These are phyloP conservation scores for Medicago truncatula DNA, from an alignment of 306 rosid genomes.

Conservation along the genomic window DNA sequence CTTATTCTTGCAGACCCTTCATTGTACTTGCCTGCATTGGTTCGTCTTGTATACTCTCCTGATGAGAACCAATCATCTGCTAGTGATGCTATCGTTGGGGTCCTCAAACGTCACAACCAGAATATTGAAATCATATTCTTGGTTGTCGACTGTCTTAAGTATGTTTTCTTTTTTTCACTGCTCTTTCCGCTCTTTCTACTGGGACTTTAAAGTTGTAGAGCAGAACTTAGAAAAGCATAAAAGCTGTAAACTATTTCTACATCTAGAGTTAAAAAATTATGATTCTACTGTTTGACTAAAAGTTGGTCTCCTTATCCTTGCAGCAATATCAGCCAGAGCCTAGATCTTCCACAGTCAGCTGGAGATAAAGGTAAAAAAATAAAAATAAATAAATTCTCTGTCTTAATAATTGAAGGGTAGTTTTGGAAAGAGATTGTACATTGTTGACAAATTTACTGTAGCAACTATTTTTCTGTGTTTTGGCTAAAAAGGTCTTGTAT, in stretches of 20 bases:
- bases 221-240: constrained; percentile 21
- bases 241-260: constrained; percentile 33
- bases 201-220: constrained; percentile 26
- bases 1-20: constrained; percentile 76
- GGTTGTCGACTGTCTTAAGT: constrained; percentile 89
- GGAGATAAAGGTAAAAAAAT: constrained; percentile 45
- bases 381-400: no score
- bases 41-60: constrained; percentile 62
- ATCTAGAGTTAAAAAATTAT: constrained; percentile 25
- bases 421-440: no score
- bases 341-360: constrained; percentile 50
- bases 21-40: constrained; percentile 66
- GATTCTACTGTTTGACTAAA: constrained; percentile 25
- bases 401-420: no score
- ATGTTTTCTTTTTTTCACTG: constrained; percentile 37
- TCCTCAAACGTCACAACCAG: constrained; percentile 73
- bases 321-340: constrained; percentile 61
- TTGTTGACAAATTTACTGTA: no score
- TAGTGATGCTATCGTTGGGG: constrained; percentile 59
- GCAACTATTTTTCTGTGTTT: no score
- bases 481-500: no score
- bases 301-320: constrained; percentile 44
- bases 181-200: constrained; percentile 4
- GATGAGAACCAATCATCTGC: constrained; percentile 68
- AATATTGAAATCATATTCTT: constrained; percentile 64